Evolutionary conservation across 805 yeast genomes (phyloP), one percentile per base, ranked within the genome.

Genomic region (Debaryomyces hansenii): DNA sequence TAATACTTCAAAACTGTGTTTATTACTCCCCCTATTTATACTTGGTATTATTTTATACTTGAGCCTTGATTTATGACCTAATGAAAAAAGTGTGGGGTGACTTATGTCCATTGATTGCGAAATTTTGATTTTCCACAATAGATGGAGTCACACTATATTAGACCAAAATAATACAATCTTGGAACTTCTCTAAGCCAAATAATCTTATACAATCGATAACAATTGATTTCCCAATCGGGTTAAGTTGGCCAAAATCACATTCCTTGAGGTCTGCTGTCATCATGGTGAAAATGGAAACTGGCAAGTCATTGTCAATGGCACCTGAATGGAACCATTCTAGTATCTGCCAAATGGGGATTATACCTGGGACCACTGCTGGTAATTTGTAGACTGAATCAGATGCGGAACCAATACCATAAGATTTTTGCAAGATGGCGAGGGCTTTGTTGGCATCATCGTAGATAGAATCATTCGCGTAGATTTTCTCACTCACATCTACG

Each of bases 351-450:
- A 79, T 41, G 1, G 85, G 82, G 9, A 77, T 53, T 3, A 77
- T 49, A 0, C 86, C 85, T 0, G 85, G 83, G 2, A 74, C 55
- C 3, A 80, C 78, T 9, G 56, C 53, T 1, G 85, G 79, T 10
- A 75, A 14, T 10, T 15, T 27, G 11, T 21, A 15, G 35, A 16
- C 31, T 12, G 29, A 7, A 5, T 9, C 40, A 39, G 37, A 10
- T 16, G 28, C 4, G 34, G 15, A 14, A 1, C 20, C 27, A 4
- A 59, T 44, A 0, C 53, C 50, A 33, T 57, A 54, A 3, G 35
- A 50, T 35, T 41, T 36, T 14, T 34, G 41, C 7, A 68, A 44
- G 1, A 50, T 37, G 16, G 46, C 39, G 12, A 45, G 36, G 7
- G 58, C 54, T 1, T 33, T 37, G 12, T 52, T 46, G 1, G 73